Conservation (phyloP, 2,329 filamentous ascomycete genomes). For the Fusarium sp. region DNA sequence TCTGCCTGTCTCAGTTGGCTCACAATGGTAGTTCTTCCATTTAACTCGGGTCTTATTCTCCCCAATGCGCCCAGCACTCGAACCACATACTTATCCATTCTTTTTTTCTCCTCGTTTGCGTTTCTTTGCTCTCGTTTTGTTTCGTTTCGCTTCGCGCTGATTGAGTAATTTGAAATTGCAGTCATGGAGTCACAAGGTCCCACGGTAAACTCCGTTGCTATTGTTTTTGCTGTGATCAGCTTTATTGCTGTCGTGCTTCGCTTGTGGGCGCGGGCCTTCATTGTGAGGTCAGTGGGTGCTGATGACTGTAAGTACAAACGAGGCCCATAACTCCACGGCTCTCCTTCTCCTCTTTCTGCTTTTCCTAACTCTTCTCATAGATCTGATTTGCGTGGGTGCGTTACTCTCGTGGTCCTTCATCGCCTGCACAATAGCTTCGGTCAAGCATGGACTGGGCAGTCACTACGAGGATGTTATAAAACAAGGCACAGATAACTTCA, state of each 20-base stretch:
- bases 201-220: conserved; percentile 25
- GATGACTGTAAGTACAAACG: conserved; percentile 33
- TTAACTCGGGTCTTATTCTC: conserved; percentile 10
- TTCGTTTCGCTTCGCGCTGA: neutral
- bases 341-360: accelerated
- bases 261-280: conserved; percentile 31
- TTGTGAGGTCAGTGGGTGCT: conserved; percentile 27
- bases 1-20: conserved; percentile 17
- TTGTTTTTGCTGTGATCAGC: conserved; percentile 29
- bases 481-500: conserved; percentile 25
- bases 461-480: conserved; percentile 27
- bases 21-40: conserved; percentile 7
- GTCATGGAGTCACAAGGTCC: conserved; percentile 22
- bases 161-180: neutral
- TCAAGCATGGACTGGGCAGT: conserved; percentile 28
- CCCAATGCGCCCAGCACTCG: no score
- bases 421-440: conserved; percentile 29
- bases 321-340: neutral
- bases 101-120: neutral
- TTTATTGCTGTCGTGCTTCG: conserved; percentile 32
- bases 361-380: conserved; percentile 11
- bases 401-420: conserved; percentile 31
- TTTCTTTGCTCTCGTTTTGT: neutral
- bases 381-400: conserved; percentile 35
- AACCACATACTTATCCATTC: neutral